Conservation (phyloP, 441 rosid species). For the Theobroma grandiflorum region DNA sequence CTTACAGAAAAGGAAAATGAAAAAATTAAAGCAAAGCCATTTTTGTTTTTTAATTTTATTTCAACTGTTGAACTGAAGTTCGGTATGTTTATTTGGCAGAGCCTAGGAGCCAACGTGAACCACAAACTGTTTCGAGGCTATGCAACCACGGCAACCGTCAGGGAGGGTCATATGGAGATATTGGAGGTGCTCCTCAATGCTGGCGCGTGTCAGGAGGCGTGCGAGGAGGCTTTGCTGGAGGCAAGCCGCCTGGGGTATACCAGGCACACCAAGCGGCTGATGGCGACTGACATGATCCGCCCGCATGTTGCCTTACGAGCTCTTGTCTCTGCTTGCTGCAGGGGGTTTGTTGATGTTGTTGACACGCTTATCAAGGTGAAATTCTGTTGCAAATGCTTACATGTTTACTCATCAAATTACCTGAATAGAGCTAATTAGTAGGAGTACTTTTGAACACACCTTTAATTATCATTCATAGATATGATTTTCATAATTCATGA, state of each 20-base stretch:
- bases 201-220: constrained; percentile 37
- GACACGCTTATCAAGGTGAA: constrained; percentile 35
- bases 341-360: constrained; percentile 40
- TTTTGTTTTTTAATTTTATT: not conserved
- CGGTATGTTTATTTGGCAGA: constrained; percentile 25
- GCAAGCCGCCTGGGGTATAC: constrained; percentile 36
- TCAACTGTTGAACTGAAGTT: not conserved
- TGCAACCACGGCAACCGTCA: constrained; percentile 39
- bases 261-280: constrained; percentile 20
- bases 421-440: no score
- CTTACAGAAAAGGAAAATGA: not conserved
- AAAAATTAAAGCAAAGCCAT: not conserved
- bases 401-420: not conserved
- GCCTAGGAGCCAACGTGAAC: constrained; percentile 35
- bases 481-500: no score
- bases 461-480: no score
- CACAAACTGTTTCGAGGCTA: constrained; percentile 39
- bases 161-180: constrained; percentile 34
- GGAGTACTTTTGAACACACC: no score
- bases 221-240: constrained; percentile 44
- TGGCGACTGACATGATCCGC: constrained; percentile 37
- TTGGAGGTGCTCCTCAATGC: constrained; percentile 28
- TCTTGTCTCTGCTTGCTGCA: constrained; percentile 38
- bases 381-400: not conserved
- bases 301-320: constrained; percentile 38